These are phyloP conservation scores for Basidiobolus heterosporus DNA, from an alignment of 371 early-diverging fungal genomes.

Conservation along the genomic window DNA sequence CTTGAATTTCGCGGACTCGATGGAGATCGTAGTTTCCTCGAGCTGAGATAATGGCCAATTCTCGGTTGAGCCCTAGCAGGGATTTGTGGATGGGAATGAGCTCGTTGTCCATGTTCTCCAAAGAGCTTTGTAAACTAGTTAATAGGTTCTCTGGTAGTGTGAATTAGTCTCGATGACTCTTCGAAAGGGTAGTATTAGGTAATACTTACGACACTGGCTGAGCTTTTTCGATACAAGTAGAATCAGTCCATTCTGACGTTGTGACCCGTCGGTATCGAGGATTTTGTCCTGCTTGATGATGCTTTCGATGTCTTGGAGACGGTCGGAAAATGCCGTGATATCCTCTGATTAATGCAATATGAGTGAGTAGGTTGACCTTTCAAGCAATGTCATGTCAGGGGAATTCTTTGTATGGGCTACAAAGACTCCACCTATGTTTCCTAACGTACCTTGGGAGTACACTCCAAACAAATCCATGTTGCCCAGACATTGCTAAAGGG, in stretches of 20 bases:
- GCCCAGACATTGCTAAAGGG: constrained; percentile 51
- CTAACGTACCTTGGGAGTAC: constrained; percentile 28
- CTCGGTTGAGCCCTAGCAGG: constrained; percentile 41
- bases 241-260: background rate
- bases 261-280: constrained; percentile 4
- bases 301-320: constrained; percentile 35
- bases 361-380: too few species aligned
- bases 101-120: constrained; percentile 15
- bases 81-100: constrained; percentile 38
- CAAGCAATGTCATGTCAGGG: too few species aligned
- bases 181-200: background rate
- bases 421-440: too few species aligned
- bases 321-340: constrained; percentile 34
- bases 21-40: constrained; percentile 20
- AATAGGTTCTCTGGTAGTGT: constrained; percentile 16
- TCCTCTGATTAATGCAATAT: constrained; percentile 18
- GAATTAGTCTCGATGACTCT: background rate
- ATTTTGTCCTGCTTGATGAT: constrained; percentile 29
- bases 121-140: constrained; percentile 10
- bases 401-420: too few species aligned
- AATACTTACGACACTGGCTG: constrained; percentile 18
- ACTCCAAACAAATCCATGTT: constrained; percentile 48
- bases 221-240: background rate
- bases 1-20: constrained; percentile 35
- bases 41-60: constrained; percentile 31